Conservation (phyloP, 1,139 yeast species). For the Candida neerlandica region DNA sequence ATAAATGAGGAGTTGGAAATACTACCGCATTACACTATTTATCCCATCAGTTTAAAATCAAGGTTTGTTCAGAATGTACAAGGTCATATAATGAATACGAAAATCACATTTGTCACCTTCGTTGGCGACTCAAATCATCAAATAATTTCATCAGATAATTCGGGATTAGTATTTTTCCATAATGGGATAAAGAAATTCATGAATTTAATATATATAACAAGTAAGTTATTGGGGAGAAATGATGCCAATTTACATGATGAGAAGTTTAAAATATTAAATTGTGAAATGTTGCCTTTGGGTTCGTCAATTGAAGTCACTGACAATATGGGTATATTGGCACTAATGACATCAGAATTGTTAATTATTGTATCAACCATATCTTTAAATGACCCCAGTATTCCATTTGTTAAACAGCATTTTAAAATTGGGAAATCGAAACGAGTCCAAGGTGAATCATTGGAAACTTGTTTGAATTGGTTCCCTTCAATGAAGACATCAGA, state of each 20-base stretch:
- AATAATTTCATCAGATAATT: constrained; percentile 58
- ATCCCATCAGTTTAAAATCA: constrained; percentile 31
- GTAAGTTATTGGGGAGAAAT: constrained; percentile 55
- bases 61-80: constrained; percentile 33
- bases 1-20: constrained; percentile 6
- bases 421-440: constrained; percentile 51
- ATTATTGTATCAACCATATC: constrained; percentile 61
- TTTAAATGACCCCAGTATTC: constrained; percentile 35
- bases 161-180: constrained; percentile 64
- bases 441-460: constrained; percentile 6
- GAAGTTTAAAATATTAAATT: constrained; percentile 24
- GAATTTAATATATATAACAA: constrained; percentile 51
- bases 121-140: constrained; percentile 59
- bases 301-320: constrained; percentile 54
- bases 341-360: constrained; percentile 56
- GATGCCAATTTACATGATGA: constrained; percentile 25
- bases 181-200: constrained; percentile 58
- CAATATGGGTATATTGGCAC: constrained; percentile 59
- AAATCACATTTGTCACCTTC: constrained; percentile 55
- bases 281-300: constrained; percentile 58
- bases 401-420: constrained; percentile 44
- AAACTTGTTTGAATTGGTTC: constrained; percentile 53
- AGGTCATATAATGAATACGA: constrained; percentile 55
- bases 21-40: constrained; percentile 27
- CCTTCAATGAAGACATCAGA: constrained; percentile 39